phyloP scores from a whole-genome alignment of 1,139 yeast genomes.

The Geotrichum klebahnii region DNA sequence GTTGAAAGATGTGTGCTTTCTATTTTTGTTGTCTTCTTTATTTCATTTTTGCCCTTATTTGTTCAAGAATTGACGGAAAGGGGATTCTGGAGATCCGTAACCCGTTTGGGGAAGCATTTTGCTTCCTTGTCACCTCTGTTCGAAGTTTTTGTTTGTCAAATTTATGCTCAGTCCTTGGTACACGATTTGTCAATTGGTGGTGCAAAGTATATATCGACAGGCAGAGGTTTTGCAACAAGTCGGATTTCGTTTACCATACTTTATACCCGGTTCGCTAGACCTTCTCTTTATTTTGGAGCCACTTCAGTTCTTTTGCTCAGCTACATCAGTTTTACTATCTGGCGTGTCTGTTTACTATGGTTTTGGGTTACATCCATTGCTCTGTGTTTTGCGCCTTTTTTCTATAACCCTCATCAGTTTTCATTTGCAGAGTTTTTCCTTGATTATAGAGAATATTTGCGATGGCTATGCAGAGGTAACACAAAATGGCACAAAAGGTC shows the following conservation, averaged over 20 bases:
- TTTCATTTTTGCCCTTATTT: slow-evolving; percentile 73
- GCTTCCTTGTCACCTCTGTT: slow-evolving; percentile 74
- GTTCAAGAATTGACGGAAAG: slow-evolving; percentile 78
- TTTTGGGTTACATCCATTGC: slow-evolving; percentile 75
- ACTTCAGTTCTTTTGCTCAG: slow-evolving; percentile 53
- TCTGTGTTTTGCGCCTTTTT: slow-evolving; percentile 69
- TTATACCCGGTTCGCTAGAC: slow-evolving; percentile 60
- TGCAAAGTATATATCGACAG: slow-evolving; percentile 78
- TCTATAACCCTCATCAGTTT: slow-evolving; percentile 86
- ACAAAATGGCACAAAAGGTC: slow-evolving; percentile 48
- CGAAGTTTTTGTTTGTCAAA: slow-evolving; percentile 83
- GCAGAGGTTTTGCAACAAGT: slow-evolving; percentile 77
- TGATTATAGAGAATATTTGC: slow-evolving; percentile 62
- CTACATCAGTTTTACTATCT: slow-evolving; percentile 63
- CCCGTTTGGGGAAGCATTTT: slow-evolving; percentile 60
- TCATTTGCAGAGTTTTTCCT: slow-evolving; percentile 61
- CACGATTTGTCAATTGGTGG: slow-evolving; percentile 76
- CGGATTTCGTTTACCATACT: slow-evolving; percentile 57
- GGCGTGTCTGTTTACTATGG: slow-evolving; percentile 79
- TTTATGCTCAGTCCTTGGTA: slow-evolving; percentile 66
- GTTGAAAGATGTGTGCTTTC: slow-evolving; percentile 74
- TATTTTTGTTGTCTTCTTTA: slow-evolving; percentile 76
- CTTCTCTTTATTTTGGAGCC: slow-evolving; percentile 65
- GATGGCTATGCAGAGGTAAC: slow-evolving; percentile 71
- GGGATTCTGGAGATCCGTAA: slow-evolving; percentile 61